Percentiles rank a stretch among this genome's conserved stretches.
These are phyloP conservation scores for Metarhizium guizhouense DNA, from an alignment of 2,329 filamentous ascomycete genomes.

Conservation along the genomic window DNA sequence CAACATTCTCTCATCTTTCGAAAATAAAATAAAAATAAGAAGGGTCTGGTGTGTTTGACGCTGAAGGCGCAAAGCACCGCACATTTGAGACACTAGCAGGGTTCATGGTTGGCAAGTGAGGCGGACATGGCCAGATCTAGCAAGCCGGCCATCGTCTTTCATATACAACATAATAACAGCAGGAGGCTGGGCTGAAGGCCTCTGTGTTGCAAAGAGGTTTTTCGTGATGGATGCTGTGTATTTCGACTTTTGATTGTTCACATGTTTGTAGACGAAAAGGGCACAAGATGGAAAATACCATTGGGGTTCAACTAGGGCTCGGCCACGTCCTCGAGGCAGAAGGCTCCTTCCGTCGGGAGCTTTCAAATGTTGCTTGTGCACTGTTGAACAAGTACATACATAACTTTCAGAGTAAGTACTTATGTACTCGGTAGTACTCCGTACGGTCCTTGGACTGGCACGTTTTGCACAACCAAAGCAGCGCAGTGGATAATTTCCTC, in stretches of 20 bases:
- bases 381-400: too few relatives aligned
- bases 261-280: too few relatives aligned
- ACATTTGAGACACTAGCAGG: background rate
- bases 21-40: background rate
- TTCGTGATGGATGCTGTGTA: background rate
- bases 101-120: background rate
- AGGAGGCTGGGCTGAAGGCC: background rate
- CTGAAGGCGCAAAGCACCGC: background rate
- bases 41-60: background rate
- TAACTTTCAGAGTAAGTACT: too few relatives aligned
- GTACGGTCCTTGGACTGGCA: too few relatives aligned
- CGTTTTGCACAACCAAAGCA: too few relatives aligned
- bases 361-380: too few relatives aligned
- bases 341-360: too few relatives aligned
- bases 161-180: background rate
- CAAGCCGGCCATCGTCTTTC: background rate
- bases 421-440: too few relatives aligned
- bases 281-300: too few relatives aligned
- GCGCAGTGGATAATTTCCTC: background rate
- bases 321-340: too few relatives aligned
- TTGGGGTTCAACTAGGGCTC: too few relatives aligned
- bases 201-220: background rate
- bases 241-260: too few relatives aligned
- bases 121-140: conserved; percentile 2
- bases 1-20: background rate